Conservation (phyloP, 257 asterid genomes). For the Solanum phureja region DNA sequence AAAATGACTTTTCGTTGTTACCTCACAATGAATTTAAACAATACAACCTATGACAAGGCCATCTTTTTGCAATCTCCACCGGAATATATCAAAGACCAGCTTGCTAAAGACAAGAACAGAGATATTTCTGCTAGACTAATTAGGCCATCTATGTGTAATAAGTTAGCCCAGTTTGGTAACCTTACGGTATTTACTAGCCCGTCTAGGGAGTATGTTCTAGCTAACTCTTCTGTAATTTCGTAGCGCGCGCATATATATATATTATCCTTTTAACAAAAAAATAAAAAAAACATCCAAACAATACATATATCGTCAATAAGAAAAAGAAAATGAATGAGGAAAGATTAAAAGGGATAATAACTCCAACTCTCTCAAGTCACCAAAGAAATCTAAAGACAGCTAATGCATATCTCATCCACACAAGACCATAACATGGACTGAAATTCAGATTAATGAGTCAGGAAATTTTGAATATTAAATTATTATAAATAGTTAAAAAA, state of each 20-base stretch:
- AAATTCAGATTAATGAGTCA: background rate
- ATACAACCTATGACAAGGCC: background rate
- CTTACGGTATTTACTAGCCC: background rate
- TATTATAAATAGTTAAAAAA: background rate
- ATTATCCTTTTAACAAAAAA: no score
- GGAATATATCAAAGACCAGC: background rate
- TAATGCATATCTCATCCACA: background rate
- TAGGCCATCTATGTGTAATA: background rate
- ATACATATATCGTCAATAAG: no score
- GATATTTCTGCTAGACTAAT: background rate
- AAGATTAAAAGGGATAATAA: background rate
- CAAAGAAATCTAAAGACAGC: background rate
- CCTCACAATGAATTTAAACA: no score
- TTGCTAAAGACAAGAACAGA: no score
- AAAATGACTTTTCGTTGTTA: no score
- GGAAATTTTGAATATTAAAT: background rate
- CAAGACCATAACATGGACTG: background rate
- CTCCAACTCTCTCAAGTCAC: background rate
- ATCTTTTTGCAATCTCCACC: background rate
- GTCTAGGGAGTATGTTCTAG: background rate
- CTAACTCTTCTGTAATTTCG: background rate
- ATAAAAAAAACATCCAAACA: no score
- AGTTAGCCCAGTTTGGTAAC: background rate
- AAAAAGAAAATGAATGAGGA: background rate
- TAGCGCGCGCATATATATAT: no score